Percentiles rank a stretch among this genome's conserved stretches.
Evolutionary conservation across 208 protist species (phyloP).

Genomic region (Acanthamoeba royreba): DNA sequence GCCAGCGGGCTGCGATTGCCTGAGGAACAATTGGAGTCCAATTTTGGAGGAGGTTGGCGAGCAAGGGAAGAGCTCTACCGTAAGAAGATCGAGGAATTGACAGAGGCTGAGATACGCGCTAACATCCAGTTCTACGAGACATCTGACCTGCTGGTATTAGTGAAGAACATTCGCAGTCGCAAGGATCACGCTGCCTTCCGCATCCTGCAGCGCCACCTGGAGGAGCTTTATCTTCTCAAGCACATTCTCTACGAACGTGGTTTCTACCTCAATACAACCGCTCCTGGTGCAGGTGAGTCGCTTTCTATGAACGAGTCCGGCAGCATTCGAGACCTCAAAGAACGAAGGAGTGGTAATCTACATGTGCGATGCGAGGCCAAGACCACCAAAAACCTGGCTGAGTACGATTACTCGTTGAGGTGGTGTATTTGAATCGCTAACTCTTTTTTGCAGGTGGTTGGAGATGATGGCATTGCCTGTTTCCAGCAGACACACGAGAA

Average conservation of each 20-base stretch:
- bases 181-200: conserved; percentile 44
- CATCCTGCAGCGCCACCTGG: conserved; percentile 36
- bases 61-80: conserved; percentile 15
- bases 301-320: neutral
- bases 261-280: conserved; percentile 17
- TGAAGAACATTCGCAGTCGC: neutral
- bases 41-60: neutral
- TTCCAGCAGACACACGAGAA: neutral
- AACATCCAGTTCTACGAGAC: conserved; percentile 45
- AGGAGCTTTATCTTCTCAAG: conserved; percentile 45
- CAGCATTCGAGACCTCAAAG: neutral
- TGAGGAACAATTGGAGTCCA: neutral
- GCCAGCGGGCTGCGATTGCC: neutral
- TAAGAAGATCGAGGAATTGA: conserved; percentile 24
- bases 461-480: neutral
- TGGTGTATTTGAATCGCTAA: neutral
- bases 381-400: neutral
- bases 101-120: neutral
- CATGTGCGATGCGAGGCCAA: neutral
- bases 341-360: neutral
- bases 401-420: neutral
- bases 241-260: conserved; percentile 45
- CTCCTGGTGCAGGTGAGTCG: neutral
- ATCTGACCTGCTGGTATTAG: neutral
- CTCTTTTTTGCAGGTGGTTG: neutral